Conservation (phyloP, 169 alveolate species). For the Plasmodium ovale region DNA sequence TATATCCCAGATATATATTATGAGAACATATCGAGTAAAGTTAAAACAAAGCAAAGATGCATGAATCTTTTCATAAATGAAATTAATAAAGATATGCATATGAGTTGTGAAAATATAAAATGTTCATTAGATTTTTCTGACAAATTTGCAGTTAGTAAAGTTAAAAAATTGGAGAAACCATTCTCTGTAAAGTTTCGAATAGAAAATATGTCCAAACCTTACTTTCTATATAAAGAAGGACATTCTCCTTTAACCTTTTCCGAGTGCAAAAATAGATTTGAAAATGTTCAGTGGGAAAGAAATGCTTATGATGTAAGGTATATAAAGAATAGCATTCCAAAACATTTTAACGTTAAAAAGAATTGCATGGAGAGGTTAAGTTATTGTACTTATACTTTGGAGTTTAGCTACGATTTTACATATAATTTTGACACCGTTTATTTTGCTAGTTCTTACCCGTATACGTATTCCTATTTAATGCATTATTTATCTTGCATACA, state of each 20-base stretch:
- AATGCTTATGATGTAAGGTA: constrained; percentile 48
- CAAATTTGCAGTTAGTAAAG: constrained; percentile 19
- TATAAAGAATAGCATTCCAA: constrained; percentile 27
- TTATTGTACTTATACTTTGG: constrained; percentile 26
- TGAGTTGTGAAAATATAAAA: background rate
- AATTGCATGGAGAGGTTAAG: constrained; percentile 19
- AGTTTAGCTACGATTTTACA: constrained; percentile 49
- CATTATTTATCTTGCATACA: constrained; percentile 19
- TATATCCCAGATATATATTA: constrained; percentile 46
- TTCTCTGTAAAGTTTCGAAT: constrained; percentile 51
- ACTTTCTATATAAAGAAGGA: constrained; percentile 57
- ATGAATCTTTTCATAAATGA: constrained; percentile 25
- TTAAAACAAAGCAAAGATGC: constrained; percentile 8
- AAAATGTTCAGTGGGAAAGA: constrained; percentile 55
- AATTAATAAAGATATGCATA: constrained; percentile 3
- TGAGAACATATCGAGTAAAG: constrained; percentile 5
- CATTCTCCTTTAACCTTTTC: constrained; percentile 72
- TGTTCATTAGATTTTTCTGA: constrained; percentile 37
- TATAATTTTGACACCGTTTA: constrained; percentile 62
- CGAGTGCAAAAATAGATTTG: constrained; percentile 30
- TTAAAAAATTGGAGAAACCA: constrained; percentile 35
- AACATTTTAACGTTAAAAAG: constrained; percentile 35
- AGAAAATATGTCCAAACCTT: constrained; percentile 66
- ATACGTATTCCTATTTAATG: constrained; percentile 31
- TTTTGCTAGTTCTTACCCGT: constrained; percentile 60